phyloP scores from a whole-genome alignment of 306 rosid species.

The Quercus robur region DNA sequence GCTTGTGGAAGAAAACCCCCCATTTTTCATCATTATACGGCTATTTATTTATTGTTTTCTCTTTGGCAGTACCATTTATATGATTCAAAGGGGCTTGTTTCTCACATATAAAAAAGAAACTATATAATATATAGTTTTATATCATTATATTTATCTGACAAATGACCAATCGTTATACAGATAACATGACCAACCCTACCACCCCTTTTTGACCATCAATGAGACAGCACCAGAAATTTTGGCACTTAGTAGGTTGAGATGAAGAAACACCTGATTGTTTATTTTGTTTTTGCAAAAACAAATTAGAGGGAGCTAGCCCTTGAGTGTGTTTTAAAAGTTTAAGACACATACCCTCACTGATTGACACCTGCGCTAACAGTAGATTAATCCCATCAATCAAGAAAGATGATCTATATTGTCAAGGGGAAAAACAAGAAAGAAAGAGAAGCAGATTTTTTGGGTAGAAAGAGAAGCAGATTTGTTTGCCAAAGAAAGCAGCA shows the following conservation, averaged over 20 bases:
- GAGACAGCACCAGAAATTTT: not conserved
- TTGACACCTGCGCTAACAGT: slow-evolving; percentile 34
- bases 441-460: no score
- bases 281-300: not conserved
- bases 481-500: no score
- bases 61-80: not conserved
- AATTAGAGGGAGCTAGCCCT: no score
- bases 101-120: not conserved
- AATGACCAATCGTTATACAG: slow-evolving; percentile 2
- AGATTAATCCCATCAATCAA: not conserved
- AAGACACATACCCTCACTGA: slow-evolving; percentile 22
- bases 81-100: slow-evolving; percentile 7
- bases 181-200: slow-evolving; percentile 33
- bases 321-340: not conserved
- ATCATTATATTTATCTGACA: slow-evolving; percentile 2
- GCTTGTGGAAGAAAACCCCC: not conserved
- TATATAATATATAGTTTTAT: not conserved
- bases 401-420: no score
- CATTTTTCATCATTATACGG: not conserved
- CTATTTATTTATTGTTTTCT: not conserved
- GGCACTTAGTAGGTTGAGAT: not conserved
- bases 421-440: no score
- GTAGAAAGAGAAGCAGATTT: no score
- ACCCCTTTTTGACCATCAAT: slow-evolving; percentile 33
- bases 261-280: not conserved